A percentile compares a stretch with the other conserved stretches of the same genome.
phyloP scores from a whole-genome alignment of 1,139 yeast genomes.

The Saccharomyces uvarum region DNA sequence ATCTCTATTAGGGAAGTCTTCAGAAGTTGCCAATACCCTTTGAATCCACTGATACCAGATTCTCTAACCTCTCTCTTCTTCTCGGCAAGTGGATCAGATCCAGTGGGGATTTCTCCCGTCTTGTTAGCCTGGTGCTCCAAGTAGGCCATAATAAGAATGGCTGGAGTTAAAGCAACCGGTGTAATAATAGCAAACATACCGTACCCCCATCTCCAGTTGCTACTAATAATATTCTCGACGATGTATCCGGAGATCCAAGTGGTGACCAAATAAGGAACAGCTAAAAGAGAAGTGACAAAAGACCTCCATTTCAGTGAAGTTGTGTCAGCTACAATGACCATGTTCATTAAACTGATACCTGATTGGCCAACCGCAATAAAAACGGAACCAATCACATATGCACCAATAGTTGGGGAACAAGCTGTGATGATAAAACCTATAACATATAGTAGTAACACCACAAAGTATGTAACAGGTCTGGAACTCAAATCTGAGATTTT shows the following conservation, averaged over 20 bases:
- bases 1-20: slow-evolving; percentile 27
- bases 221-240: slow-evolving; percentile 27
- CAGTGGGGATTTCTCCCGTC: neutral
- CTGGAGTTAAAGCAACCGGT: slow-evolving; percentile 33
- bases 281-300: slow-evolving; percentile 23
- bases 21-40: slow-evolving; percentile 5
- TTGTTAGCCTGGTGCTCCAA: slow-evolving; percentile 30
- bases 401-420: slow-evolving; percentile 28
- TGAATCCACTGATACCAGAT: neutral
- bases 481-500: slow-evolving; percentile 33
- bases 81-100: neutral
- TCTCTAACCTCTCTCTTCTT: neutral
- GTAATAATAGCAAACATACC: slow-evolving; percentile 37
- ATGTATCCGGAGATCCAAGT: slow-evolving; percentile 35
- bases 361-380: slow-evolving; percentile 31
- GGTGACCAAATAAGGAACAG: slow-evolving; percentile 32
- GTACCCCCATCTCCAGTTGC: slow-evolving; percentile 39
- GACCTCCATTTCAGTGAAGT: slow-evolving; percentile 35
- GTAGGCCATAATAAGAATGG: slow-evolving; percentile 28
- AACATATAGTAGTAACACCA: slow-evolving; percentile 26
- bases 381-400: slow-evolving; percentile 33
- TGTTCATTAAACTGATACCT: slow-evolving; percentile 26
- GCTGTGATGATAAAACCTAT: slow-evolving; percentile 12
- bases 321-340: slow-evolving; percentile 33
- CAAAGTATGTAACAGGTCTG: slow-evolving; percentile 28